These are phyloP conservation scores for Pneumocystis murina DNA, from an alignment of 1,139 yeast species.

Conservation along the genomic window DNA sequence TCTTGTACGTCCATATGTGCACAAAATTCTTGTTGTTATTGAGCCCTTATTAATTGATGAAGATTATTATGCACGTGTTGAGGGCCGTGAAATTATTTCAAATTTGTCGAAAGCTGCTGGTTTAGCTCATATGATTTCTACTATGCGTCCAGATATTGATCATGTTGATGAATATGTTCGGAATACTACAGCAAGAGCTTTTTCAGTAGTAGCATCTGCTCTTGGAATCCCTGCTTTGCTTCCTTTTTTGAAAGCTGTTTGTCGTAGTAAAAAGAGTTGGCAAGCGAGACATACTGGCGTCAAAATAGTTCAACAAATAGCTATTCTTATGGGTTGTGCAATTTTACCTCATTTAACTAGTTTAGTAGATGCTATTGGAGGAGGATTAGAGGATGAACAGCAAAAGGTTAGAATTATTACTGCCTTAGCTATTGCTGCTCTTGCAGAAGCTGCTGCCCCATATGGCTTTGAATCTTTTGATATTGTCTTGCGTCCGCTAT, in stretches of 20 bases:
- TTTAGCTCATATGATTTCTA: conserved; percentile 56
- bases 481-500: conserved; percentile 51
- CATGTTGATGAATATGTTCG: conserved; percentile 71
- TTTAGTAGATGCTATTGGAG: conserved; percentile 45
- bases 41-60: conserved; percentile 74
- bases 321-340: conserved; percentile 55
- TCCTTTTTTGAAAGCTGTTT: conserved; percentile 74
- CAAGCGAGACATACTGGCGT: conserved; percentile 80
- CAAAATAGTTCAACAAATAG: conserved; percentile 61
- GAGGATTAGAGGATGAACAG: conserved; percentile 57
- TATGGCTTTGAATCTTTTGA: conserved; percentile 87
- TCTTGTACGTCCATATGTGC: conserved; percentile 56
- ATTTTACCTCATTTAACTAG: conserved; percentile 59
- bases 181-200: conserved; percentile 58
- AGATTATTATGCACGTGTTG: conserved; percentile 54
- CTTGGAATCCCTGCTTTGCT: conserved; percentile 56
- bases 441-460: conserved; percentile 80
- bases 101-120: conserved; percentile 74
- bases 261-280: conserved; percentile 68
- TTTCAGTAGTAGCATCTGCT: conserved; percentile 76
- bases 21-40: conserved; percentile 54
- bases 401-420: conserved; percentile 52
- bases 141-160: conserved; percentile 69
- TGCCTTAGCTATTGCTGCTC: conserved; percentile 54
- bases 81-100: conserved; percentile 67